These are phyloP conservation scores for Sphenostylis stenocarpa DNA, from an alignment of 306 rosid species.

Conservation along the genomic window DNA sequence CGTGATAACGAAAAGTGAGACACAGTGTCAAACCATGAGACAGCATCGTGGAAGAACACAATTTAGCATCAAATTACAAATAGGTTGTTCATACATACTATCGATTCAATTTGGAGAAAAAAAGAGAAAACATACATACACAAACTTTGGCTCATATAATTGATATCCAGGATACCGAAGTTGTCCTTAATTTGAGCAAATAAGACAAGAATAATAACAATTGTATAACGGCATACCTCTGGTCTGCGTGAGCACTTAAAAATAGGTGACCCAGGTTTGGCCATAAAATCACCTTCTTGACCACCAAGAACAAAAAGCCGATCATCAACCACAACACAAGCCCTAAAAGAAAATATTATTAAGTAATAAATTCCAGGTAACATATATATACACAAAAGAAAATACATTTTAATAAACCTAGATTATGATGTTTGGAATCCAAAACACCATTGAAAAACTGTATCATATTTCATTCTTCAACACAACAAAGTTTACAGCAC, in stretches of 20 bases:
- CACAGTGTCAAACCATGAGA: background rate
- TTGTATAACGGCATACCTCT: conserved; percentile 53
- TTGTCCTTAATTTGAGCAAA: conserved; percentile 3
- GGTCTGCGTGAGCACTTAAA: conserved; percentile 91
- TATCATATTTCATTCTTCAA: background rate
- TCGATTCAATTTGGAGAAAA: background rate
- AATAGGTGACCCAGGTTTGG: conserved; percentile 95
- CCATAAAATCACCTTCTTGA: conserved; percentile 99
- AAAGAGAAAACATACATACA: background rate
- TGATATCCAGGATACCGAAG: background rate
- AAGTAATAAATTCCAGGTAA: conserved; percentile 21
- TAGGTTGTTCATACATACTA: background rate
- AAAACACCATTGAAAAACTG: background rate
- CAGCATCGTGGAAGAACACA: background rate
- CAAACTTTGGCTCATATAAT: background rate
- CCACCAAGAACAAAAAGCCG: conserved; percentile 88
- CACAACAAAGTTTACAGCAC: background rate
- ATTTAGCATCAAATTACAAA: background rate
- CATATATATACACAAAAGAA: conserved; percentile 10
- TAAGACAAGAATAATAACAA: background rate
- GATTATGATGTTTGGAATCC: background rate
- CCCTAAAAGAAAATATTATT: conserved; percentile 49
- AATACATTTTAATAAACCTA: conserved; percentile 20
- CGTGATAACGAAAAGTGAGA: conserved; percentile 25
- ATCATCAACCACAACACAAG: conserved; percentile 74